Conservation (phyloP, 768 basidiomycete genomes). For the Mycena floridula region DNA sequence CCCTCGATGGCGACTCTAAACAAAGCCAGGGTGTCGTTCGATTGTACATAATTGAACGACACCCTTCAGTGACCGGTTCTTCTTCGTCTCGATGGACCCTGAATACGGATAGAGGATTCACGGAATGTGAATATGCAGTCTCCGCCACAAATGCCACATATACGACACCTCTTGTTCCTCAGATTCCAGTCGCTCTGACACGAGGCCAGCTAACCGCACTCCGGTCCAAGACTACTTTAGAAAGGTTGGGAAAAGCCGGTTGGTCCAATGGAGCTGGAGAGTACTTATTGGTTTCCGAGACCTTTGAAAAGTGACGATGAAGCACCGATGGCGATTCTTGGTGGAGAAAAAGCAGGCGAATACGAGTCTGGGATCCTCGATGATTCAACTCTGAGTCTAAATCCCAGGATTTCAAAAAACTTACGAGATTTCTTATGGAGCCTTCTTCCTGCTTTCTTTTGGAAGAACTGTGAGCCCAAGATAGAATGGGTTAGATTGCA, state of each 20-base stretch:
- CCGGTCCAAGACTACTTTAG: conserved; percentile 27
- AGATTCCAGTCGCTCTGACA: conserved; percentile 41
- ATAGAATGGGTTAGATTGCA: conserved; percentile 74
- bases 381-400: conserved; percentile 51
- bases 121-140: conserved; percentile 42
- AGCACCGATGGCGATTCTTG: conserved; percentile 67
- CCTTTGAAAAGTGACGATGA: conserved; percentile 26
- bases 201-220: conserved; percentile 48
- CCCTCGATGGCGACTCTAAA: no score
- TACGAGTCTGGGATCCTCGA: conserved; percentile 41
- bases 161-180: conserved; percentile 48
- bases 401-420: conserved; percentile 36
- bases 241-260: conserved; percentile 34
- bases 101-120: conserved; percentile 39
- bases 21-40: no score
- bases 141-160: conserved; percentile 69
- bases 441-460: conserved; percentile 51
- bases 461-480: conserved; percentile 44
- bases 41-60: no score
- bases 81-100: conserved; percentile 29
- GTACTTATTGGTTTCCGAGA: conserved; percentile 83
- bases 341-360: conserved; percentile 67
- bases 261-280: conserved; percentile 59
- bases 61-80: conserved; percentile 30
- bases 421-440: conserved; percentile 57